Percentiles rank a stretch among this genome's conserved stretches.
These are phyloP conservation scores for Anacardium occidentale DNA, from an alignment of 345 rosid species.

Conservation along the genomic window DNA sequence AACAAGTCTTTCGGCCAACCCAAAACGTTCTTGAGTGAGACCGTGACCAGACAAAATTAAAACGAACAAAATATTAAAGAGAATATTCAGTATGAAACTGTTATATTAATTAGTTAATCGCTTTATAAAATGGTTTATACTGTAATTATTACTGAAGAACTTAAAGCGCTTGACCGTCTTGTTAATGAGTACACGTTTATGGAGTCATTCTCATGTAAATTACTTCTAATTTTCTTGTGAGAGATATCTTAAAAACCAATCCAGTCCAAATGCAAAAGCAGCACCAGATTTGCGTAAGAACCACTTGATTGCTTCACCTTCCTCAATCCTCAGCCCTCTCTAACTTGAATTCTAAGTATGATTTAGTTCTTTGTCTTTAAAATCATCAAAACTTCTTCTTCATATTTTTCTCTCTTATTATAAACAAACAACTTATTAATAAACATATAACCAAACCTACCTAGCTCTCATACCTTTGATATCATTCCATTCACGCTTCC, in stretches of 20 bases:
- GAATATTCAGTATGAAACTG: not conserved
- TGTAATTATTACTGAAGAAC: not conserved
- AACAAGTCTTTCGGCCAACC: too few relatives aligned
- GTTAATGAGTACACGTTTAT: slow-evolving; percentile 24
- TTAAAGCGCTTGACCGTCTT: not conserved
- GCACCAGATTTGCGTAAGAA: slow-evolving; percentile 59
- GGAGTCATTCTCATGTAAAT: slow-evolving; percentile 18
- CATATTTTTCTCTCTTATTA: not conserved
- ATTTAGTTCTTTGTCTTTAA: slow-evolving; percentile 34
- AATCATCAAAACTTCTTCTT: slow-evolving; percentile 29
- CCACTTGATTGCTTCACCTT: slow-evolving; percentile 64
- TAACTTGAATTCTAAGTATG: slow-evolving; percentile 60
- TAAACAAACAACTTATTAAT: not conserved
- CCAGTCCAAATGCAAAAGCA: slow-evolving; percentile 46
- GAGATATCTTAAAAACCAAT: slow-evolving; percentile 56
- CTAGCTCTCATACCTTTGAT: not conserved
- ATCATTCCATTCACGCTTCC: too few relatives aligned
- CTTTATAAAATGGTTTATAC: not conserved
- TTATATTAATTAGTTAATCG: too few relatives aligned
- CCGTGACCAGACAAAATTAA: not conserved
- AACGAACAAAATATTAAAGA: too few relatives aligned
- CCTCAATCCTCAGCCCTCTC: slow-evolving; percentile 31
- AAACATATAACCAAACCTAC: slow-evolving; percentile 16
- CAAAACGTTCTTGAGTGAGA: not conserved
- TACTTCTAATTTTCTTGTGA: not conserved